phyloP scores from a whole-genome alignment of 257 asterid species.

The Euphrasia confusa region DNA sequence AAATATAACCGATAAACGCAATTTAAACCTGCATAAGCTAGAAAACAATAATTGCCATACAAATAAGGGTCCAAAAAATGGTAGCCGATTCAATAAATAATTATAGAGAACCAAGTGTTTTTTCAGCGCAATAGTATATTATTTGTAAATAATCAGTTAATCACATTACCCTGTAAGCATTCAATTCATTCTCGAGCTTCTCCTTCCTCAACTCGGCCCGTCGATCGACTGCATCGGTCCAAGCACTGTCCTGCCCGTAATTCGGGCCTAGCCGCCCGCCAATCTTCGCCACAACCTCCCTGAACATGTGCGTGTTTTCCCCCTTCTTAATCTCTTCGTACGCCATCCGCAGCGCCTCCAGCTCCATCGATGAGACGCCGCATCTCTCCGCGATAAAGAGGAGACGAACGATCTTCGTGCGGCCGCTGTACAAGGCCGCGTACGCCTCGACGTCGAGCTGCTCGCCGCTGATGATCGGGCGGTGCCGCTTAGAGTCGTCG shows the following conservation, averaged over 20 bases:
- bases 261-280: constrained; percentile 1
- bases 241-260: background rate
- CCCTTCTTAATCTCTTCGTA: constrained; percentile 6
- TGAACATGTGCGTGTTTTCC: constrained; percentile 1
- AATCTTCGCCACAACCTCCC: background rate
- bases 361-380: background rate
- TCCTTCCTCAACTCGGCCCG: background rate
- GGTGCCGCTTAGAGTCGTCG: constrained; percentile 24
- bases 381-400: constrained; percentile 1
- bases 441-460: constrained; percentile 3
- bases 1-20: background rate
- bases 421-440: background rate
- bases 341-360: constrained; percentile 2
- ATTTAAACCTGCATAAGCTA: background rate
- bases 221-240: background rate
- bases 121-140: background rate
- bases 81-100: background rate
- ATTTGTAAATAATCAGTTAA: background rate
- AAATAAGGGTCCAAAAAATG: background rate
- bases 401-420: background rate
- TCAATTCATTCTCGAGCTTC: background rate
- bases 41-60: background rate
- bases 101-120: background rate
- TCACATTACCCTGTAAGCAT: background rate
- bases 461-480: constrained; percentile 5